Percentiles rank a stretch among this genome's conserved stretches.
phyloP scores from a whole-genome alignment of 129 eudicot genomes.

The Chrysanthemum lavandulifolium region DNA sequence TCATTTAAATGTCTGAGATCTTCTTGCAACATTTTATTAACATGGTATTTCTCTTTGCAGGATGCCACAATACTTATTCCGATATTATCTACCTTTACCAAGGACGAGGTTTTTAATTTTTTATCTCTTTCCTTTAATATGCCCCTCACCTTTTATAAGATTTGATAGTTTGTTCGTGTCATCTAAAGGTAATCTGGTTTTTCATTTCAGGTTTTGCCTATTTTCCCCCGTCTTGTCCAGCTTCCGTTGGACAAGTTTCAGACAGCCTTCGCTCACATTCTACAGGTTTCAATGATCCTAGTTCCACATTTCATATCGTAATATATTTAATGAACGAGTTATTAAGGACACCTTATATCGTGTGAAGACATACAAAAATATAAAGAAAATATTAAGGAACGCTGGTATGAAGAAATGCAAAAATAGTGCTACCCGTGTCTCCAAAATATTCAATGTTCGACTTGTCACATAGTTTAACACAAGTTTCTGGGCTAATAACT shows the following conservation, averaged over 20 bases:
- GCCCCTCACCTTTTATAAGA: background rate
- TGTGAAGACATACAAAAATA: background rate
- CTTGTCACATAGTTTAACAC: background rate
- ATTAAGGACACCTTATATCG: background rate
- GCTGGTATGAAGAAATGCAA: background rate
- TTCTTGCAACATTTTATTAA: constrained; percentile 18
- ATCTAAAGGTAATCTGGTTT: constrained; percentile 7
- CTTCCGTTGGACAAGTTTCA: constrained; percentile 94
- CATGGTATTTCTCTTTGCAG: constrained; percentile 46
- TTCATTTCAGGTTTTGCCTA: constrained; percentile 76
- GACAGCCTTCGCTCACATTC: constrained; percentile 84
- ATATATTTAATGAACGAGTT: background rate
- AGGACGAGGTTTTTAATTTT: constrained; percentile 55
- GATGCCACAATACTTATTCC: constrained; percentile 95
- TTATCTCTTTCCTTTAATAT: constrained; percentile 10
- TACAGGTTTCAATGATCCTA: constrained; percentile 55
- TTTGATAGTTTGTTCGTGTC: background rate
- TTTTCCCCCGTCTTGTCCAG: constrained; percentile 86
- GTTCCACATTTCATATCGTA: background rate
- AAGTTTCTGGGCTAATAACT: background rate
- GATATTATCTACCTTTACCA: constrained; percentile 69
- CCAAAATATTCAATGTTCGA: background rate
- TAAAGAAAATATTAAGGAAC: background rate
- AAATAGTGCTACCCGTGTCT: background rate
- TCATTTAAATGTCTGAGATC: background rate